These are phyloP conservation scores for Cercis canadensis DNA, from an alignment of 306 rosid species.

Conservation along the genomic window DNA sequence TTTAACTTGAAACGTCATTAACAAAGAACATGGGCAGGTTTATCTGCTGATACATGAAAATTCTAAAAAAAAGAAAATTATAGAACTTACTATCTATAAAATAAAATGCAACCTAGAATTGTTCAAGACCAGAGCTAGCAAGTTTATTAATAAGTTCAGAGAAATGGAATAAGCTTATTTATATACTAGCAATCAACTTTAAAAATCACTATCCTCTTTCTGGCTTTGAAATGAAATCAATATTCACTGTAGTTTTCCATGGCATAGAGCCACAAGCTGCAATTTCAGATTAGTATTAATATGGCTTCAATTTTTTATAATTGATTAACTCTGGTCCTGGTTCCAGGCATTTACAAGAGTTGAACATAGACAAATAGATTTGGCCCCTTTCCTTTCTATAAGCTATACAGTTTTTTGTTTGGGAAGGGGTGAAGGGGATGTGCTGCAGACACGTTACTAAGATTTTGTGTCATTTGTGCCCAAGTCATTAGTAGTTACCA, in stretches of 20 bases:
- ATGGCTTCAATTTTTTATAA: neutral
- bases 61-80: no score
- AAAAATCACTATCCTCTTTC: no score
- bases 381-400: neutral
- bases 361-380: slow-evolving; percentile 10
- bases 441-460: no score
- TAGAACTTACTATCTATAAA: neutral
- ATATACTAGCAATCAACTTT: no score
- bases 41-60: neutral
- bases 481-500: no score
- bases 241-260: neutral
- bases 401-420: no score
- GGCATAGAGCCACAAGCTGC: slow-evolving; percentile 5
- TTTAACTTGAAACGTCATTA: neutral
- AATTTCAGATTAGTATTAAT: neutral
- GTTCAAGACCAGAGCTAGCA: no score
- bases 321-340: slow-evolving; percentile 7
- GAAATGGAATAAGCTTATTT: no score
- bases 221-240: neutral
- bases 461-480: no score
- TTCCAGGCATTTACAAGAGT: neutral
- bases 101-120: neutral
- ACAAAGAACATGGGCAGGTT: neutral
- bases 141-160: no score
- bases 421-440: no score